A percentile compares a stretch with the other conserved stretches of the same genome.
These are phyloP conservation scores for Daldinia vernicosa DNA, from an alignment of 495 filamentous ascomycete genomes.

Conservation along the genomic window DNA sequence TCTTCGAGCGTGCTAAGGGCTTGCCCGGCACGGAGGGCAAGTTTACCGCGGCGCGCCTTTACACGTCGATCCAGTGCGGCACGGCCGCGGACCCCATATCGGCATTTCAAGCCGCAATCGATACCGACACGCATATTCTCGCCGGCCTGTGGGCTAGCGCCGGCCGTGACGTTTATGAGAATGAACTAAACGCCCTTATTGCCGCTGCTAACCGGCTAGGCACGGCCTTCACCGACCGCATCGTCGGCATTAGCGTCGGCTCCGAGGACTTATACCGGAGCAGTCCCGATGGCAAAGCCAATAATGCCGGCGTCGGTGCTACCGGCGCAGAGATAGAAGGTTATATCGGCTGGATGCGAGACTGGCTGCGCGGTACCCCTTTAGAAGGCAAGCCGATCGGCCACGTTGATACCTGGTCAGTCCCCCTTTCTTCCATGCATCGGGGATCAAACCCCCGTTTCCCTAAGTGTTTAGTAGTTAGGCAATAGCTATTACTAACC, in stretches of 20 bases:
- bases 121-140: slow-evolving; percentile 67
- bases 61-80: slow-evolving; percentile 52
- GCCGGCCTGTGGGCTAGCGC: slow-evolving; percentile 76
- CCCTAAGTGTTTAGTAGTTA: neutral
- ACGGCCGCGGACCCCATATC: slow-evolving; percentile 60
- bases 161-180: slow-evolving; percentile 61
- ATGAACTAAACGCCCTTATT: slow-evolving; percentile 71
- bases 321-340: slow-evolving; percentile 61
- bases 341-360: slow-evolving; percentile 68
- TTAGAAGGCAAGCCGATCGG: slow-evolving; percentile 67
- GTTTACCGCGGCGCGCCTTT: slow-evolving; percentile 68
- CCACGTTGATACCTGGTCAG: slow-evolving; percentile 81
- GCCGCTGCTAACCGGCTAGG: slow-evolving; percentile 65
- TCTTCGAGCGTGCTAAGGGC: slow-evolving; percentile 71
- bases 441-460: neutral
- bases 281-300: slow-evolving; percentile 57
- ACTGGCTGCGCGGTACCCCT: slow-evolving; percentile 61
- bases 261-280: slow-evolving; percentile 83
- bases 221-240: slow-evolving; percentile 63
- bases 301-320: slow-evolving; percentile 58
- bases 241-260: slow-evolving; percentile 81
- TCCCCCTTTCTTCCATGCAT: neutral
- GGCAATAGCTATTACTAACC: neutral
- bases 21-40: slow-evolving; percentile 67
- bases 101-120: slow-evolving; percentile 75